These are phyloP conservation scores for Fusarium papillatum DNA, from an alignment of 2,329 filamentous ascomycete genomes.

Conservation along the genomic window DNA sequence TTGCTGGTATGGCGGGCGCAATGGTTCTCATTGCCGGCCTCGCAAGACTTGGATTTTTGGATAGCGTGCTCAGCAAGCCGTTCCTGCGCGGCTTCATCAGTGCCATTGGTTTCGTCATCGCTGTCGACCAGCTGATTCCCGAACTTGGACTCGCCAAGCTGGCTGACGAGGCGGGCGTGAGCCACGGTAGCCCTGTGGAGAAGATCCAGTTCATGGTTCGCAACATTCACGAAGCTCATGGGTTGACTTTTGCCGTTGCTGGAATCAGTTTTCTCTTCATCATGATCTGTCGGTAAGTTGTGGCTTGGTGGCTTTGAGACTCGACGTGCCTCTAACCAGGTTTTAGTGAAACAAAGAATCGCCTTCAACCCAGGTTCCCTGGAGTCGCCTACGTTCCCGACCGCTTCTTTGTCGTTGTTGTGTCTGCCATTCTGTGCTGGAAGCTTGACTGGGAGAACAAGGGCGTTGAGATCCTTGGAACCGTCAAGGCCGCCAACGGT, in stretches of 20 bases:
- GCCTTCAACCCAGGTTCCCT: slow-evolving; percentile 83
- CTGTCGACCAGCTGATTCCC: slow-evolving; percentile 93
- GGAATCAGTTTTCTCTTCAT: slow-evolving; percentile 87
- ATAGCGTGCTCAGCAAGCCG: slow-evolving; percentile 92
- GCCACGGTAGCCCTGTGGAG: slow-evolving; percentile 87
- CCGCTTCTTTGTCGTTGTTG: slow-evolving; percentile 88
- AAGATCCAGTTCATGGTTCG: slow-evolving; percentile 85
- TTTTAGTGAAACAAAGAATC: slow-evolving; percentile 82
- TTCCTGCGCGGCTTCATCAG: slow-evolving; percentile 97
- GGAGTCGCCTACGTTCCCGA: slow-evolving; percentile 91
- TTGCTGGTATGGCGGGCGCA: slow-evolving; percentile 88
- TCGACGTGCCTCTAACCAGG: slow-evolving; percentile 9
- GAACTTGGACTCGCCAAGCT: slow-evolving; percentile 82
- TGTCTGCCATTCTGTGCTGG: slow-evolving; percentile 86
- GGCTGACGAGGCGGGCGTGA: slow-evolving; percentile 75
- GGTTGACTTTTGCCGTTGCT: slow-evolving; percentile 82
- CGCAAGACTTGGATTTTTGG: slow-evolving; percentile 89
- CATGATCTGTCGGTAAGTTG: slow-evolving; percentile 84
- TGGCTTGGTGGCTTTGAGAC: not conserved
- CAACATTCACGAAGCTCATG: slow-evolving; percentile 77
- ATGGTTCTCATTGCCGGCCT: slow-evolving; percentile 91
- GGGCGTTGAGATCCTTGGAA: slow-evolving; percentile 87
- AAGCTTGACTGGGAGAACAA: slow-evolving; percentile 81
- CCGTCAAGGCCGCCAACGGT: slow-evolving; percentile 81
- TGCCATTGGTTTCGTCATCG: slow-evolving; percentile 95